Evolutionary conservation across 345 rosid species (phyloP), one percentile per base, ranked within the genome.

Genomic region (Viola odorata): DNA sequence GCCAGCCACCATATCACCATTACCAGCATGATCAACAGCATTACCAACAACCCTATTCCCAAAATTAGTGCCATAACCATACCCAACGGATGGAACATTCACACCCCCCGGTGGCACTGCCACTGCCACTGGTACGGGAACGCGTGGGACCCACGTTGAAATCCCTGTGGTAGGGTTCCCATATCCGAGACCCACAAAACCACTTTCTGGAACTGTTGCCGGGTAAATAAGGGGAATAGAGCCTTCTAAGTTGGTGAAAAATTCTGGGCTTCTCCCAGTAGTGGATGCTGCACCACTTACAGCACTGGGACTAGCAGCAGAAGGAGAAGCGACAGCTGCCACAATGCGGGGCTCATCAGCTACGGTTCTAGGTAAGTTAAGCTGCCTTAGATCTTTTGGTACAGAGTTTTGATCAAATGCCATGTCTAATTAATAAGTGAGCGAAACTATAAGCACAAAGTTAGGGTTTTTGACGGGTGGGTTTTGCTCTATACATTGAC

Each of bases 331-430:
- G 12, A 39, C 45, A 45, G 40, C 70, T 32, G 66, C 75, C 7
- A 64, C 73, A 77, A 75, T 64, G 77, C 68, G 81, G 64, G 85
- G 70, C 68, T 87, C 90, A 54, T 87, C 86, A 1, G 78, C 39
- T 6, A 65, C 12, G 23, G 61, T 63, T 47, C 68, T 66, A 54
- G 83, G 71, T 50, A 79, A 58, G 62, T 79, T 76, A 50, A 81
- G 41, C 8, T 80, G 88, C 54, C 79, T 65, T 15, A 69, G 79
- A 62, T 84, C 90, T 38, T 70, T 71, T 3, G 83, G 80, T 2
- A 69, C 47, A 4, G 77, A 73, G 65, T 67, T 81, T 36, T 79
- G 86, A 78, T 87, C 95, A 76, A 77, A 81, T 50, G 85, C 95
- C 90, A 87, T 84, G 41, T 17, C 50, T 58, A 67, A 54, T 45